Base-by-base conservation (phyloP, 1,284 basidiomycete species). In the Apiotrichum sp. region DNA sequence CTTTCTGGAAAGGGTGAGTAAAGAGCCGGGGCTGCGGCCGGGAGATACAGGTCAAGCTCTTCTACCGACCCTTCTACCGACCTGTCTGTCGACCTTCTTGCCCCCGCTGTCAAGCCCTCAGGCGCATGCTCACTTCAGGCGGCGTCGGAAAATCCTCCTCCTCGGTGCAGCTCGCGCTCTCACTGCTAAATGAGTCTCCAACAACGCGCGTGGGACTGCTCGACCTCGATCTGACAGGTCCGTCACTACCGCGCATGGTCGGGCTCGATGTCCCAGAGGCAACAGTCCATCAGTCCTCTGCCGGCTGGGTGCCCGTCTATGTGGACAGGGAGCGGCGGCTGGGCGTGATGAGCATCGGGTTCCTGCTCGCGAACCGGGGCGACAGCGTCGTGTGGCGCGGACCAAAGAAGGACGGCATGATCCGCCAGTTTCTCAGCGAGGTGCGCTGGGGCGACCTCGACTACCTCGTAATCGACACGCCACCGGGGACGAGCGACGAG, bases 371-470 rank as follows among this genome's bases (percentile, higher is more conserved):
- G 76, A 86, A 86, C 67, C 86, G 86, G 67, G 88, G 88, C 51
- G 93, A 97, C 71, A 89, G 87, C 13, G 92, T 99, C 39, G 90
- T 99, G 0, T 99, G 96, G 96, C 80, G 96, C 64, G 96, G 96
- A 0, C 96, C 96, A 38, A 98, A 98, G 82, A 99, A 98, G 83
- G 97, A 97, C 68, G 96, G 91, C 47, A 98, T 98, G 96, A 98
- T 99, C 68, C 81, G 93, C 66, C 96, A 99, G 78, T 98, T 99
- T 72, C 76, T 98, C 71, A 86, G 86, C 65, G 93, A 99, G 68
- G 96, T 98, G 10, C 78, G 92, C 59, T 99, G 96, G 96, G 95
- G 93, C 50, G 86, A 92, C 46, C 79, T 98, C 58, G 96, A 99
- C 77, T 98, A 93, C 78, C 80, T 99, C 49, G 85, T 99, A 52